These are phyloP conservation scores for Thuja plicata DNA, from an alignment of 83 land plant genomes.

Conservation along the genomic window DNA sequence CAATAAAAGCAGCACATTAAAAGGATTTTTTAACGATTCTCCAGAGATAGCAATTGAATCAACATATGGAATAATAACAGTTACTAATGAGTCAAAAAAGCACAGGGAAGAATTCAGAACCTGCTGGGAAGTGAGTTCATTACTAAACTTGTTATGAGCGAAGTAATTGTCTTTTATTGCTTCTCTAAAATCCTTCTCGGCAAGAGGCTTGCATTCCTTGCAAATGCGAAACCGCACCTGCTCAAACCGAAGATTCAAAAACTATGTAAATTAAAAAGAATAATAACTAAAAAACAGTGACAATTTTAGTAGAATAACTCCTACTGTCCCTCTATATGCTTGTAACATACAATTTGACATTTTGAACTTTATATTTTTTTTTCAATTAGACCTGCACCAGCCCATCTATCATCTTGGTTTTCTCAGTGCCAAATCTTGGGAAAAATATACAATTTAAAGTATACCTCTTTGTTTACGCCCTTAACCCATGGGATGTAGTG, in stretches of 20 bases:
- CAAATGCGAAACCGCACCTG: conserved; percentile 5
- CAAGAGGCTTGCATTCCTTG: not conserved
- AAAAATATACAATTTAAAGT: not conserved
- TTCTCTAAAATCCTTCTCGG: conserved; percentile 2
- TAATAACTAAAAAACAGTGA: not conserved
- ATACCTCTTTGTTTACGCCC: not conserved
- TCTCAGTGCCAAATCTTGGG: not conserved
- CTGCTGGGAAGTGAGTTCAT: conserved; percentile 13
- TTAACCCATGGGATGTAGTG: not conserved
- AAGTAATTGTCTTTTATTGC: conserved; percentile 12
- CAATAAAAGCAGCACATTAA: not conserved
- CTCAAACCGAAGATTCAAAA: not conserved
- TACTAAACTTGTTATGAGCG: not conserved
- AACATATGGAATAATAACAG: not conserved
- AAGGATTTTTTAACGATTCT: not conserved
- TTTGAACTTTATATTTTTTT: not conserved
- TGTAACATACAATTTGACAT: not conserved
- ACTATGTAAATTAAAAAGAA: not conserved
- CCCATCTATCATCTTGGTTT: not conserved
- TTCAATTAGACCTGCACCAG: not conserved
- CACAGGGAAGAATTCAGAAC: not conserved
- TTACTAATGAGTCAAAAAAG: not conserved
- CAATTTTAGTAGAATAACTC: not conserved
- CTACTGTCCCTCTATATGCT: not conserved
- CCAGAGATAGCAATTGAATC: not conserved